These are phyloP conservation scores for Plasmodium ovale DNA, from an alignment of 169 alveolate genomes.

Conservation along the genomic window DNA sequence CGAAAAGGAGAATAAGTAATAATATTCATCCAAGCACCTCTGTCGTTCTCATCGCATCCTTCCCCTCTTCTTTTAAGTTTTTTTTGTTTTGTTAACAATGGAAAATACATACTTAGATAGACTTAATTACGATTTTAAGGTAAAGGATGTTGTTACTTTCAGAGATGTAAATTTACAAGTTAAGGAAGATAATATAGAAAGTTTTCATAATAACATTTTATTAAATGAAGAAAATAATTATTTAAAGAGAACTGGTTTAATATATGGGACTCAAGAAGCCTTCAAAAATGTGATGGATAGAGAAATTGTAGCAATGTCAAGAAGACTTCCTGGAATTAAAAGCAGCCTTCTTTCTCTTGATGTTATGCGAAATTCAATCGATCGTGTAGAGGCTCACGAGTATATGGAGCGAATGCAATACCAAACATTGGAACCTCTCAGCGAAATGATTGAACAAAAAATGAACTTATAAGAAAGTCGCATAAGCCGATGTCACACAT, in stretches of 20 bases:
- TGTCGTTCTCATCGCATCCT: no score
- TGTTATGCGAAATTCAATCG: slow-evolving; percentile 61
- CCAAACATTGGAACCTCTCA: slow-evolving; percentile 24
- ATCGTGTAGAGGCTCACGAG: slow-evolving; percentile 47
- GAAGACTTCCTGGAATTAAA: slow-evolving; percentile 77
- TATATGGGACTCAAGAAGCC: slow-evolving; percentile 74
- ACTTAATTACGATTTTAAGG: slow-evolving; percentile 43
- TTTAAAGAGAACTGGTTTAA: slow-evolving; percentile 73
- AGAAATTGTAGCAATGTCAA: slow-evolving; percentile 65
- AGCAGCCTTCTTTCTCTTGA: slow-evolving; percentile 70
- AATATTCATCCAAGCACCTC: no score
- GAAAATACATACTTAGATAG: slow-evolving; percentile 14
- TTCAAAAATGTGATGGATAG: slow-evolving; percentile 72
- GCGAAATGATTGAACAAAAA: slow-evolving; percentile 36
- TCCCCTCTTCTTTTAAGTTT: no score
- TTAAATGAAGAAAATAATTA: slow-evolving; percentile 73
- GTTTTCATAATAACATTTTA: slow-evolving; percentile 54
- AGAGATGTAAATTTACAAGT: slow-evolving; percentile 69
- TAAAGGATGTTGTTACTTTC: slow-evolving; percentile 55
- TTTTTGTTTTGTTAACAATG: no score
- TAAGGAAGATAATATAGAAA: slow-evolving; percentile 60
- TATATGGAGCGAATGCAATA: slow-evolving; percentile 47
- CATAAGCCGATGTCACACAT: no score
- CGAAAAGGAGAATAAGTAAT: no score
- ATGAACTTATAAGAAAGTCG: slow-evolving; percentile 4